Conservation (phyloP, 352 stramenopile genomes). For the Phytopythium boreale region DNA sequence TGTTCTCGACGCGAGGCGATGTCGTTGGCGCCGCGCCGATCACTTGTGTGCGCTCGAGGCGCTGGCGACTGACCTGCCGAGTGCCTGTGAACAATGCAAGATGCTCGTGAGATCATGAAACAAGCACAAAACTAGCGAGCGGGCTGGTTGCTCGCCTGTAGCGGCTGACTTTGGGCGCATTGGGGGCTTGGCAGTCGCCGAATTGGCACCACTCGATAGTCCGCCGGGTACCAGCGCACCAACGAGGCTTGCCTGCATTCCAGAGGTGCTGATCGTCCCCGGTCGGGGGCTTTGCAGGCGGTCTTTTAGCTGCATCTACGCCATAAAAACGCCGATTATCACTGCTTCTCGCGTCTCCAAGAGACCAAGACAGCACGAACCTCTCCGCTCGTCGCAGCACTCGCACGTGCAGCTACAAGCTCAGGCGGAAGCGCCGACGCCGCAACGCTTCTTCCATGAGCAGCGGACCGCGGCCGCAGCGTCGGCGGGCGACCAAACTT, state of each 20-base stretch:
- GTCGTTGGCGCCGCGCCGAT: not conserved
- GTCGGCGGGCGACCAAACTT: slow-evolving; percentile 49
- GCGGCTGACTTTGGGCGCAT: slow-evolving; percentile 36
- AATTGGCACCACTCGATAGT: not conserved
- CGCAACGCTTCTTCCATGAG: slow-evolving; percentile 2
- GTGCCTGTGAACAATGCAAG: slow-evolving; percentile 6
- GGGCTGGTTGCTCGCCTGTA: slow-evolving; percentile 5
- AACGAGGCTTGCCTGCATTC: not conserved
- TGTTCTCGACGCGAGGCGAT: not conserved
- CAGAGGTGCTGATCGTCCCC: not conserved
- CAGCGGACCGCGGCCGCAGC: slow-evolving; percentile 46
- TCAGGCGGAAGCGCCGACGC: not conserved
- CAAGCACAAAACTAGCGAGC: not conserved
- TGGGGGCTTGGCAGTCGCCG: slow-evolving; percentile 20
- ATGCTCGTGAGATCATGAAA: not conserved
- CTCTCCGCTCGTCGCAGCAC: not conserved
- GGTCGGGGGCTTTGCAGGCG: slow-evolving; percentile 44
- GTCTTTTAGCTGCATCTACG: slow-evolving; percentile 35
- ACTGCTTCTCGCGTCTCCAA: not conserved
- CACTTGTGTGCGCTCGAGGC: slow-evolving; percentile 31
- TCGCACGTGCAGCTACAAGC: not conserved
- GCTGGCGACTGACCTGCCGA: slow-evolving; percentile 34
- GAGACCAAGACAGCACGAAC: not conserved
- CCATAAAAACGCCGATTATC: not conserved
- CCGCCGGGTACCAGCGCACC: not conserved